phyloP scores from a whole-genome alignment of 2,329 filamentous ascomycete genomes.

The Colletotrichum caudatum region DNA sequence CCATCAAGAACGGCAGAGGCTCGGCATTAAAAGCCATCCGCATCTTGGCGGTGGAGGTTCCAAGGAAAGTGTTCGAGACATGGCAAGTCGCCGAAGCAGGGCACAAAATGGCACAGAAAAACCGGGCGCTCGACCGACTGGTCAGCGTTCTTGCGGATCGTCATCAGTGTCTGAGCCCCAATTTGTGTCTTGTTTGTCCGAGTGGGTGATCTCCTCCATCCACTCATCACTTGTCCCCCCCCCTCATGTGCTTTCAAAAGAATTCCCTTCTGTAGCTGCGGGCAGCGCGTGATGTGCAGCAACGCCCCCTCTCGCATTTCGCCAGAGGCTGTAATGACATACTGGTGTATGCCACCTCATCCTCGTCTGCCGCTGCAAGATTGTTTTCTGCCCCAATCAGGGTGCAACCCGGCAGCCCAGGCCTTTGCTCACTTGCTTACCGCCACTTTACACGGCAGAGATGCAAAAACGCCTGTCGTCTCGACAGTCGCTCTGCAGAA shows the following conservation, averaged over 20 bases:
- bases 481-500: constrained; percentile 11
- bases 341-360: constrained; percentile 16
- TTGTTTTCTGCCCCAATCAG: constrained; percentile 34
- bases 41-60: constrained; percentile 20
- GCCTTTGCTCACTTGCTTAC: constrained; percentile 37
- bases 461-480: constrained; percentile 21
- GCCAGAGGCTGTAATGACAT: constrained; percentile 16
- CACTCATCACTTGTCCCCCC: background rate
- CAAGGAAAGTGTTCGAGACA: constrained; percentile 23
- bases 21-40: background rate
- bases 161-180: constrained; percentile 10
- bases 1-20: constrained; percentile 2
- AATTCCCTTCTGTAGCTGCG: background rate
- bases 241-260: no score
- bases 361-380: constrained; percentile 29
- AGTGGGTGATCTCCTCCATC: background rate
- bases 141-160: background rate
- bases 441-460: constrained; percentile 31
- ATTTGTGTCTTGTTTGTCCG: constrained; percentile 2
- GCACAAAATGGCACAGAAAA: background rate
- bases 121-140: background rate
- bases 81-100: constrained; percentile 24
- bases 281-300: background rate
- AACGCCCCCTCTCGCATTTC: background rate
- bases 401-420: constrained; percentile 27